Conservation (phyloP, 1,139 yeast genomes). For the Yamadazyma atmosphaerica region DNA sequence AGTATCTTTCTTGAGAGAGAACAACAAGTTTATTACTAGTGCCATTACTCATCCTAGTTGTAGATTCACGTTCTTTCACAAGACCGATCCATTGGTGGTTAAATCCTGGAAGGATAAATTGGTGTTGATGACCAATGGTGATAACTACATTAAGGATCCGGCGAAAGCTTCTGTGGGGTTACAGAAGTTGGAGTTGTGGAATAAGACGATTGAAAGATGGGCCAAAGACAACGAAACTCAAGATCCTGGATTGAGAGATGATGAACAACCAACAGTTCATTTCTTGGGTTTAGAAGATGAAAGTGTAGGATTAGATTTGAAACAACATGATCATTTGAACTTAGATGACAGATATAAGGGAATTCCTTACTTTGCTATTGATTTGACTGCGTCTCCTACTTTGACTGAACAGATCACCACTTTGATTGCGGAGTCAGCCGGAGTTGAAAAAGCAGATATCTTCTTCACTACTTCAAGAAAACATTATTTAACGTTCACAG, state of each 20-base stretch:
- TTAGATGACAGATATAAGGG: slow-evolving; percentile 61
- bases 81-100: slow-evolving; percentile 38
- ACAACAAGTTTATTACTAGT: slow-evolving; percentile 54
- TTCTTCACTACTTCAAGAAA: slow-evolving; percentile 37
- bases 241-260: slow-evolving; percentile 30
- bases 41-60: slow-evolving; percentile 56
- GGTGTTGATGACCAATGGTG: slow-evolving; percentile 38
- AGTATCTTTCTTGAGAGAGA: slow-evolving; percentile 75
- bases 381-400: slow-evolving; percentile 43
- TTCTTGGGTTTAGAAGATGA: slow-evolving; percentile 72
- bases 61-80: slow-evolving; percentile 52
- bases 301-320: slow-evolving; percentile 38
- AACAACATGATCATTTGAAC: slow-evolving; percentile 30
- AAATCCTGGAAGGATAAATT: slow-evolving; percentile 30
- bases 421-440: slow-evolving; percentile 15
- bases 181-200: slow-evolving; percentile 24
- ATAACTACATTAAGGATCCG: slow-evolving; percentile 22
- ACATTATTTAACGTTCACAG: slow-evolving; percentile 34
- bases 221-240: slow-evolving; percentile 35
- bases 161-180: slow-evolving; percentile 19
- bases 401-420: slow-evolving; percentile 23
- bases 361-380: slow-evolving; percentile 76
- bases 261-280: slow-evolving; percentile 46
- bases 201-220: slow-evolving; percentile 25
- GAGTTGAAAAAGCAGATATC: slow-evolving; percentile 13